Evolutionary conservation across 305 asterid species (phyloP).

Genomic region (Ajuga reptans): DNA sequence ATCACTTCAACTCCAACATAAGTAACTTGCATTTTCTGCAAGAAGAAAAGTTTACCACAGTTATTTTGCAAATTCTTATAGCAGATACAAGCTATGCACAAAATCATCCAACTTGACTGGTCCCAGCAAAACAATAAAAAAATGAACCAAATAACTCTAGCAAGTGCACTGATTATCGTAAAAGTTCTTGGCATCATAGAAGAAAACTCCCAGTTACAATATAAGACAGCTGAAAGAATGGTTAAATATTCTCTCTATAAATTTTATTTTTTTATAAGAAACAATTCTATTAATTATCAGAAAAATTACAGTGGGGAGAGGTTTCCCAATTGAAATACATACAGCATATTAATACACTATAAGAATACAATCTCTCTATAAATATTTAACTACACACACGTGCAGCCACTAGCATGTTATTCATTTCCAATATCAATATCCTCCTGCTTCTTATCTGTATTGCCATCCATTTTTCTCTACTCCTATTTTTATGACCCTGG

Average conservation of each 20-base stretch:
- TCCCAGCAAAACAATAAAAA: not conserved
- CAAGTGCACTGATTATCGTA: not conserved
- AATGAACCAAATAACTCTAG: not conserved
- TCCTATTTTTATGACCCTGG: not conserved
- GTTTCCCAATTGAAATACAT: too few relatives aligned
- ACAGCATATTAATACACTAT: too few relatives aligned
- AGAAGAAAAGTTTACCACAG: constrained; percentile 24
- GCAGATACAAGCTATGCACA: not conserved
- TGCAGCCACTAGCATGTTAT: constrained; percentile 10
- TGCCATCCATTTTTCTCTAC: not conserved
- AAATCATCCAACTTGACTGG: not conserved
- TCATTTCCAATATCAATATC: not conserved
- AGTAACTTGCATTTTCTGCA: constrained; percentile 90
- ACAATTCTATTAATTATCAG: too few relatives aligned
- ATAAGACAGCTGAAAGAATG: not conserved
- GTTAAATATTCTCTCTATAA: not conserved
- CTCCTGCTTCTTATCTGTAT: not conserved
- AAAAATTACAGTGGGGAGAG: too few relatives aligned
- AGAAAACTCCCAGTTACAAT: not conserved
- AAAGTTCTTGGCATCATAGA: not conserved
- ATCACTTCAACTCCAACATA: constrained; percentile 79
- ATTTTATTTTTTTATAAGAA: too few relatives aligned
- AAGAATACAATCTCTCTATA: not conserved
- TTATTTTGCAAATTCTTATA: constrained; percentile 5
- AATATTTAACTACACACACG: not conserved